phyloP scores from a whole-genome alignment of 345 rosid species.

The Ailanthus altissimus region DNA sequence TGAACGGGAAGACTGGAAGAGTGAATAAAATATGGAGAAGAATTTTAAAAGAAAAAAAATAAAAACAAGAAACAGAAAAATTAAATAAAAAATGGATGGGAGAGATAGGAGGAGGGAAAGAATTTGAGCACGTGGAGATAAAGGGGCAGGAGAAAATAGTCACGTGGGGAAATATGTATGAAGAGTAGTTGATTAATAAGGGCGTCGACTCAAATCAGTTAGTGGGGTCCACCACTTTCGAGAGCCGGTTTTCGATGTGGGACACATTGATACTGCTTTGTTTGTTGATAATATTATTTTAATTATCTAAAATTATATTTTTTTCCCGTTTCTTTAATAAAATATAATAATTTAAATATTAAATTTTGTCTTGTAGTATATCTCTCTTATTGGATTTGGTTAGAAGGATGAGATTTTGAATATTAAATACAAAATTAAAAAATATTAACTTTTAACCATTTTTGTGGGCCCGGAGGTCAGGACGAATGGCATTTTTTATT shows the following conservation, averaged over 20 bases:
- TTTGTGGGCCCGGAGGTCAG: no score
- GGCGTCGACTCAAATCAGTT: conserved; percentile 27
- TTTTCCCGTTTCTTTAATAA: not conserved
- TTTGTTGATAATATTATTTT: not conserved
- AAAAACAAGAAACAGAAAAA: not conserved
- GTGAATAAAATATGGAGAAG: not conserved
- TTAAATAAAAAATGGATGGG: not conserved
- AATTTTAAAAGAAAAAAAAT: not conserved
- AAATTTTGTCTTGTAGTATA: no score
- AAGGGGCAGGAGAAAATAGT: conserved; percentile 5
- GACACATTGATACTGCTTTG: not conserved
- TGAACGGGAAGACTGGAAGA: not conserved
- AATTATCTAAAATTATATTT: not conserved
- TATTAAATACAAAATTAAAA: no score
- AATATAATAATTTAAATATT: not conserved
- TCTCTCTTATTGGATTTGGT: no score
- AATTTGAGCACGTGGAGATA: conserved; percentile 47
- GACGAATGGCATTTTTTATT: no score
- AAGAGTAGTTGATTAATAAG: not conserved
- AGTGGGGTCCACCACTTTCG: conserved; percentile 31
- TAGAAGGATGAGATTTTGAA: no score
- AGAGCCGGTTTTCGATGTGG: not conserved
- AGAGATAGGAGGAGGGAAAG: not conserved
- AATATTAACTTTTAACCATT: no score
- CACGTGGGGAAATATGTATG: conserved; percentile 42